phyloP scores from a whole-genome alignment of 2,329 filamentous ascomycete species.

The Monilinia fructicola region DNA sequence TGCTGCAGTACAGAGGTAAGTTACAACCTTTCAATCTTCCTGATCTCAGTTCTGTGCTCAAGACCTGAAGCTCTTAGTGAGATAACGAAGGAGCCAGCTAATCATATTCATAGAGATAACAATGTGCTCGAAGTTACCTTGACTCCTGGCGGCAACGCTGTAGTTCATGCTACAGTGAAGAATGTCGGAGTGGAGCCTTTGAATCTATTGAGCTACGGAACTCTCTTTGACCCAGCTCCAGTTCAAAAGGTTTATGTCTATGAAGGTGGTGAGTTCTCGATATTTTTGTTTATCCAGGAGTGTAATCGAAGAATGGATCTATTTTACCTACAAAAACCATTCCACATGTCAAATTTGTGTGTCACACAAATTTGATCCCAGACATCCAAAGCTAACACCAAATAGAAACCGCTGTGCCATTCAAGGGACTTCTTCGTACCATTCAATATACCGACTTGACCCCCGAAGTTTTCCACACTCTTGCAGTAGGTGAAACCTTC shows the following conservation, averaged over 20 bases:
- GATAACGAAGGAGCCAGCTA: not conserved
- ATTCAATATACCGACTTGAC: conserved; percentile 42
- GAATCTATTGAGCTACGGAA: conserved; percentile 45
- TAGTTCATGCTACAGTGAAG: conserved; percentile 45
- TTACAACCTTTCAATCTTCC: not conserved
- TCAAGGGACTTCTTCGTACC: conserved; percentile 38
- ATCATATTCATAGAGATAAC: conserved; percentile 38
- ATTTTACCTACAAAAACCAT: not conserved
- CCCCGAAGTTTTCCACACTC: conserved; percentile 43
- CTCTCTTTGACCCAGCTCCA: conserved; percentile 44
- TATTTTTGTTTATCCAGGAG: conserved; percentile 29
- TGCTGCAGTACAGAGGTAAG: conserved; percentile 25
- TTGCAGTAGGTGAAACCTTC: conserved; percentile 45
- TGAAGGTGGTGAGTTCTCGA: conserved; percentile 32
- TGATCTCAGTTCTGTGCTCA: not conserved
- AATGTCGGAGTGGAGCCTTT: conserved; percentile 44
- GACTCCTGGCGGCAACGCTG: conserved; percentile 39
- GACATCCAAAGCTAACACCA: not conserved
- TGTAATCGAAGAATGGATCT: no score
- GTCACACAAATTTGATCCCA: not conserved
- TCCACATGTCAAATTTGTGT: no score
- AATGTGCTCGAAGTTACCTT: conserved; percentile 32
- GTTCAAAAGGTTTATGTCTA: conserved; percentile 46
- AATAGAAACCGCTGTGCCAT: conserved; percentile 13
- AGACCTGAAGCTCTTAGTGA: no score